These are phyloP conservation scores for Fusarium palustre DNA, from an alignment of 2,329 filamentous ascomycete genomes.

Conservation along the genomic window DNA sequence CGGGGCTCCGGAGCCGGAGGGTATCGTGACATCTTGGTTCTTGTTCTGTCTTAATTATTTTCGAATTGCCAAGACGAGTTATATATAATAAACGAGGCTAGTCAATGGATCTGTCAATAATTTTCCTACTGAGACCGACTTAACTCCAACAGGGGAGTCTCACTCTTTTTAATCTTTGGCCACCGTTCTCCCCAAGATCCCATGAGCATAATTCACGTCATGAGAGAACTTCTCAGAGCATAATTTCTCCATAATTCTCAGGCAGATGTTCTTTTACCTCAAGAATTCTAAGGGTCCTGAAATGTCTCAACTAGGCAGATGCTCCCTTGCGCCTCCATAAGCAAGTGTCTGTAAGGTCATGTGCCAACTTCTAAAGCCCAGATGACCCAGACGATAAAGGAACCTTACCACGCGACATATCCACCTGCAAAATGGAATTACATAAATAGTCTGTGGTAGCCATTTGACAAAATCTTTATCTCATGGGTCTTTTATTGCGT, in stretches of 20 bases:
- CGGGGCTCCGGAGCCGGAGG: slow-evolving; percentile 34
- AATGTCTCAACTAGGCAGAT: slow-evolving; percentile 40
- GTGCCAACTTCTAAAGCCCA: slow-evolving; percentile 29
- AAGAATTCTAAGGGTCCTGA: slow-evolving; percentile 7
- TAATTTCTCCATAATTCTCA: slow-evolving; percentile 18
- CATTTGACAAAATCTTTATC: neutral
- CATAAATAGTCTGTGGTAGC: neutral
- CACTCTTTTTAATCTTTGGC: slow-evolving; percentile 34
- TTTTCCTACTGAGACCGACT: slow-evolving; percentile 3
- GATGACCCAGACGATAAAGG: slow-evolving; percentile 35
- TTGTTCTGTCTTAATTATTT: neutral
- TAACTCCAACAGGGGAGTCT: slow-evolving; percentile 3
- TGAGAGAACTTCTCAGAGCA: slow-evolving; percentile 35
- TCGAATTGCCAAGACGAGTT: neutral
- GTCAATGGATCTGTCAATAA: neutral
- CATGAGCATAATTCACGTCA: slow-evolving; percentile 42
- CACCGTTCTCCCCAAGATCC: slow-evolving; percentile 5
- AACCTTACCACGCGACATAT: slow-evolving; percentile 38
- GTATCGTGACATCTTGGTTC: slow-evolving; percentile 32
- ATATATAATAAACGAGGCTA: neutral
- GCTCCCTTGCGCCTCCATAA: slow-evolving; percentile 40
- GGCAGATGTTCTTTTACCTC: neutral
- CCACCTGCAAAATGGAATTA: slow-evolving; percentile 10
- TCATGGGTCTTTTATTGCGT: neutral
- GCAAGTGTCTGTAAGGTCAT: slow-evolving; percentile 40